These are phyloP conservation scores for Populus trichocarpa DNA, from an alignment of 441 rosid genomes.

Conservation along the genomic window DNA sequence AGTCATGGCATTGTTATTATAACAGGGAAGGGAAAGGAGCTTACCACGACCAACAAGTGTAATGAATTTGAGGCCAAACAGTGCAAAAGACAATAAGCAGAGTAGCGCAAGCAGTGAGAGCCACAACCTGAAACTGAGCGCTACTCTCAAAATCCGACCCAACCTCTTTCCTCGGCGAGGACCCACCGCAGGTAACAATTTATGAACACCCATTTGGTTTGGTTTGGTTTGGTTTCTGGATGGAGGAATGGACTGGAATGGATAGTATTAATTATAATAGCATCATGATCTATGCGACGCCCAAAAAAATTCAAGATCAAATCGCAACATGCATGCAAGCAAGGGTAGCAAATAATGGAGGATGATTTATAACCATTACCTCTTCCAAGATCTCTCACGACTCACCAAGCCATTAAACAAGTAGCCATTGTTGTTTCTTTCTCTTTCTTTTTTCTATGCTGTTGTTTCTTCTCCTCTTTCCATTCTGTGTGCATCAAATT, in stretches of 20 bases:
- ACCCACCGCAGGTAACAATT: neutral
- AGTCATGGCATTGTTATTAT: neutral
- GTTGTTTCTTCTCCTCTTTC: neutral
- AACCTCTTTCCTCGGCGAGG: constrained; percentile 62
- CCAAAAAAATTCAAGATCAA: neutral
- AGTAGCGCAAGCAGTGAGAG: constrained; percentile 41
- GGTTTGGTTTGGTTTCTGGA: neutral
- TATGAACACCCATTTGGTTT: neutral
- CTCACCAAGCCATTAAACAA: neutral
- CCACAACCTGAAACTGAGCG: constrained; percentile 38
- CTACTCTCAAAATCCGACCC: constrained; percentile 43
- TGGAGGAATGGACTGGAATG: neutral
- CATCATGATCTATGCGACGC: neutral
- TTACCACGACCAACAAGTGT: constrained; percentile 49
- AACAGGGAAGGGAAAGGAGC: neutral
- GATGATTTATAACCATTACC: neutral
- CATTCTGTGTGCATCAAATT: neutral
- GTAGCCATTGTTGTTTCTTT: neutral
- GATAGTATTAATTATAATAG: neutral
- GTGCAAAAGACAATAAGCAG: constrained; percentile 40
- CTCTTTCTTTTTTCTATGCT: neutral
- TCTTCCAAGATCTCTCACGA: neutral
- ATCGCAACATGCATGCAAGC: neutral
- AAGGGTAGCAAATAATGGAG: neutral
- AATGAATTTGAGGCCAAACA: constrained; percentile 46